These are phyloP conservation scores for Blastomyces percursus DNA, from an alignment of 2,329 filamentous ascomycete genomes.

Conservation along the genomic window DNA sequence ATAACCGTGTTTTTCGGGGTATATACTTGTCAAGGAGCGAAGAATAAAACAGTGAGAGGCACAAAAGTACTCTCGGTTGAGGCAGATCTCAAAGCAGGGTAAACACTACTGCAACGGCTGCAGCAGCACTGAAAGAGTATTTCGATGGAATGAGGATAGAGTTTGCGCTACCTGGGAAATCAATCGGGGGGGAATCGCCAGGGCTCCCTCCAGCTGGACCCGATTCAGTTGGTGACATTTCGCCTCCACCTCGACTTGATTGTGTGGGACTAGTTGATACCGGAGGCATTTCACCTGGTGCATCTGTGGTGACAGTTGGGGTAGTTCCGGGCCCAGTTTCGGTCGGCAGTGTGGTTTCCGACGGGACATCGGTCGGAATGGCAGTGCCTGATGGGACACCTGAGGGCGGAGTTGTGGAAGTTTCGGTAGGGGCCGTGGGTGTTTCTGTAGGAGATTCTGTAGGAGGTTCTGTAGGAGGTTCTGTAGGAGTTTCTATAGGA, in stretches of 20 bases:
- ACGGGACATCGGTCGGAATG: neutral
- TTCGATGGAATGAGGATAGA: neutral
- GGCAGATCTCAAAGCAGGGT: neutral
- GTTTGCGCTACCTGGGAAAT: slow-evolving; percentile 3
- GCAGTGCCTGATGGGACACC: neutral
- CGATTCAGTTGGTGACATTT: neutral
- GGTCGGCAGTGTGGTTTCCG: neutral
- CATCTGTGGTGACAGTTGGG: neutral
- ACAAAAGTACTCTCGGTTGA: neutral
- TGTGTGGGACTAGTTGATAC: neutral
- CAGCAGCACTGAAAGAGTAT: neutral
- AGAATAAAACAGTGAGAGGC: neutral
- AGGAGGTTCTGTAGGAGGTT: neutral
- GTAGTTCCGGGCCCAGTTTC: neutral
- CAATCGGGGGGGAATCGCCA: neutral
- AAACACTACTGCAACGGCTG: neutral
- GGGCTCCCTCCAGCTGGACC: neutral
- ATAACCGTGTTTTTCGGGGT: neutral
- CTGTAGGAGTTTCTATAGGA: neutral
- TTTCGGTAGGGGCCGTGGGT: neutral
- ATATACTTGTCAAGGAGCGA: neutral
- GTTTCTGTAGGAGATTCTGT: neutral
- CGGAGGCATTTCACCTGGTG: neutral
- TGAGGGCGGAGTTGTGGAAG: neutral
- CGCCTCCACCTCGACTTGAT: neutral